Conservation (phyloP, 768 basidiomycete species). For the Kwoniella pini region DNA sequence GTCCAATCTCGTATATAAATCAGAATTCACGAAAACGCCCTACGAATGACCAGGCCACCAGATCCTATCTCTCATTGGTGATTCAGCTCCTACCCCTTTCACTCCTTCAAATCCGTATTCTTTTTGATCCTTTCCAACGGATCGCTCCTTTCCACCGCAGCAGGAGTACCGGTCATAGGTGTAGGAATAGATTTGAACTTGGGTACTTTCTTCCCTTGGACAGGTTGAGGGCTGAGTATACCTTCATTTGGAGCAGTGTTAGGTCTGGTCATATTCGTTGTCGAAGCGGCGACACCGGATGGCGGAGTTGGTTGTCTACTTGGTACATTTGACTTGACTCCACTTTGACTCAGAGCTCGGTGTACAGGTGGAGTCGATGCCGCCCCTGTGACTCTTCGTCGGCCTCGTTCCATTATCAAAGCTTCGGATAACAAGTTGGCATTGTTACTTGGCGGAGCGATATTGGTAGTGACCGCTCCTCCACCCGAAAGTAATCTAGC, state of each 20-base stretch:
- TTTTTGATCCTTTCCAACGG: conserved; percentile 1
- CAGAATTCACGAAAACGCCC: no score
- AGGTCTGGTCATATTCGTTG: neutral
- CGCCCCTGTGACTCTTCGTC: neutral
- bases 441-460: conserved; percentile 12
- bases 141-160: conserved; percentile 1
- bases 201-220: conserved; percentile 22
- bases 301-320: conserved; percentile 20
- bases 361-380: neutral
- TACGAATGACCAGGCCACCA: neutral
- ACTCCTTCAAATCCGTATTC: neutral
- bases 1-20: no score
- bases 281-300: neutral
- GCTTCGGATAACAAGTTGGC: conserved; percentile 20
- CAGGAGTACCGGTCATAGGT: conserved; percentile 20
- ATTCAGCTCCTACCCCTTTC: neutral
- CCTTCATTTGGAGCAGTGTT: neutral
- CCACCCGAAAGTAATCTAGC: conserved; percentile 13
- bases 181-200: conserved; percentile 40
- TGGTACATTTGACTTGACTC: conserved; percentile 3
- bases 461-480: conserved; percentile 2
- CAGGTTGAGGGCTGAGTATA: conserved; percentile 23
- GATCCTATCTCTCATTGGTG: neutral
- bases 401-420: conserved; percentile 22
- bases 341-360: neutral